Evolutionary conservation across 1,284 basidiomycete species (phyloP).

Genomic region (Phellinidium pouzarii): DNA sequence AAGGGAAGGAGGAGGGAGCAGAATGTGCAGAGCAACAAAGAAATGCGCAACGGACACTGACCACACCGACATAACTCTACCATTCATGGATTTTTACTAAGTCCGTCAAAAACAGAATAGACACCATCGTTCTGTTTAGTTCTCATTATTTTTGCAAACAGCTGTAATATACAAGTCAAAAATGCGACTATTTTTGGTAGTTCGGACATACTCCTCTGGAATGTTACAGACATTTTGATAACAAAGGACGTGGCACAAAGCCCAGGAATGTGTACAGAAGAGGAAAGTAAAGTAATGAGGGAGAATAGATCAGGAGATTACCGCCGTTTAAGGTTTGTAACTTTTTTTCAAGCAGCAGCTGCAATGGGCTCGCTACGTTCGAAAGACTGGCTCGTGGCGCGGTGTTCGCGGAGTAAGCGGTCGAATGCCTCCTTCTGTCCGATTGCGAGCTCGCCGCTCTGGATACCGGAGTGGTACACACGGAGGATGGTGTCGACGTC

Average conservation of each 20-base stretch:
- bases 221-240: not conserved
- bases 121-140: too few species aligned
- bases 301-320: not conserved
- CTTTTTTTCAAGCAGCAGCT: slow-evolving; percentile 5
- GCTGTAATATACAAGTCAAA: too few species aligned
- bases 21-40: too few species aligned
- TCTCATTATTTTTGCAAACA: too few species aligned
- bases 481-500: slow-evolving; percentile 97
- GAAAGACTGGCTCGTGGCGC: slow-evolving; percentile 32
- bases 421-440: slow-evolving; percentile 87
- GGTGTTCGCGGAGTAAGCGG: slow-evolving; percentile 70
- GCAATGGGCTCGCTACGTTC: slow-evolving; percentile 8
- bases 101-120: too few species aligned
- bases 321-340: not conserved
- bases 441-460: slow-evolving; percentile 79
- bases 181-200: too few species aligned
- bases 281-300: not conserved
- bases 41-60: too few species aligned
- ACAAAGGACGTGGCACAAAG: not conserved
- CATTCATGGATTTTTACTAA: too few species aligned
- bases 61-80: too few species aligned
- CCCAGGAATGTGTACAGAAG: not conserved
- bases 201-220: not conserved
- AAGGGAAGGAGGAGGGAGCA: too few species aligned
- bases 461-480: slow-evolving; percentile 88